Evolutionary conservation across 441 rosid genomes (phyloP), one percentile per base, ranked within the genome.

Genomic region (Populus trichocarpa): DNA sequence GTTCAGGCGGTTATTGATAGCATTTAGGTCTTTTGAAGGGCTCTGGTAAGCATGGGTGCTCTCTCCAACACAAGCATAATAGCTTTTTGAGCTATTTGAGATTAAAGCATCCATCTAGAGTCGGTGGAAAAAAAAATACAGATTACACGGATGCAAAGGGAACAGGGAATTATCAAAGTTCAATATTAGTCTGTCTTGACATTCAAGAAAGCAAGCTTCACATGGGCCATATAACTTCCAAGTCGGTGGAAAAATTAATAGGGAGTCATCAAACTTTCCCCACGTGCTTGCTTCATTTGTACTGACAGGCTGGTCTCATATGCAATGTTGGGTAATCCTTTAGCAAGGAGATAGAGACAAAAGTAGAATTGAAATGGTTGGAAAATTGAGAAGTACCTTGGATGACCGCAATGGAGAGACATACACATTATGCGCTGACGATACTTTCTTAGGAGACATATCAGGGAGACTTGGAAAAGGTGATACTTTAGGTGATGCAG

Each of bases 381-480:
- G 70, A 69, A 61, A 65, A 70, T 26, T 69, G 84, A 32, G 20
- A 76, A 28, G 75, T 86, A 96, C 99, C 98, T 96, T 96, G 75
- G 99, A 91, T 40, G 94, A 87, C 30, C 99, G 88, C 85, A 94
- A 86, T 9, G 99, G 99, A 79, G 99, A 94, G 70, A 96, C 99
- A 70, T 94, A 96, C 57, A 96, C 93, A 80, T 96, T 96, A 83
- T 90, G 98, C 67, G 85, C 85, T 32, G 99, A 89, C 50, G 98
- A 96, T 63, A 94, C 95, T 89, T 96, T 96, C 86, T 89, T 94
- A 0, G 99, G 98, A 22, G 99, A 96, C 99, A 96, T 94, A 81
- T 96, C 98, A 38, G 99, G 99, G 59, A 96, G 93, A 83, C 80
- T 90, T 63, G 98, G 98, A 83, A 96, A 96, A 70, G 90, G 85